phyloP scores from a whole-genome alignment of 495 filamentous ascomycete genomes.

The Tetracladium marchalianum region DNA sequence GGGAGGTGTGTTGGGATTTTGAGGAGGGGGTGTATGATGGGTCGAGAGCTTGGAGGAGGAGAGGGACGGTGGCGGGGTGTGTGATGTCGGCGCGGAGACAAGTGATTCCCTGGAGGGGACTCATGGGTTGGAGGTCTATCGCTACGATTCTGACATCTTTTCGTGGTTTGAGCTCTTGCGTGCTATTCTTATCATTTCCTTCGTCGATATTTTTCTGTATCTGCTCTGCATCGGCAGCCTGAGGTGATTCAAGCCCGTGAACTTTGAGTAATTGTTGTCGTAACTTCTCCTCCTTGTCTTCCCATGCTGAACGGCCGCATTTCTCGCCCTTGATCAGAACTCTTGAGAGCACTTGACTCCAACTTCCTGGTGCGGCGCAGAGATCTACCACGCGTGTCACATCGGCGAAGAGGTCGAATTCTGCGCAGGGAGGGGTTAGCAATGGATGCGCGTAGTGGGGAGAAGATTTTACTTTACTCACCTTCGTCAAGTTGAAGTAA shows the following conservation, averaged over 20 bases:
- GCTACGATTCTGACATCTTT: slow-evolving; percentile 86
- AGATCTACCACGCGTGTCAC: slow-evolving; percentile 94
- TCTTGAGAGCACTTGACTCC: slow-evolving; percentile 91
- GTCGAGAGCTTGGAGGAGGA: slow-evolving; percentile 76
- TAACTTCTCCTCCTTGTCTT: slow-evolving; percentile 61
- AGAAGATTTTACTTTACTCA: slow-evolving; percentile 13
- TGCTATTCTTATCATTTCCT: neutral
- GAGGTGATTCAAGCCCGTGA: slow-evolving; percentile 13
- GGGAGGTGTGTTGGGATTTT: slow-evolving; percentile 36
- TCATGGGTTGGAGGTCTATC: slow-evolving; percentile 93
- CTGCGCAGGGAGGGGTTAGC: slow-evolving; percentile 27
- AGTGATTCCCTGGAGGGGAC: slow-evolving; percentile 81
- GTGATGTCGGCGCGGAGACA: slow-evolving; percentile 93
- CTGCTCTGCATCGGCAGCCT: neutral
- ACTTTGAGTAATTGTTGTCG: slow-evolving; percentile 43
- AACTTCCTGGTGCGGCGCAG: slow-evolving; percentile 91
- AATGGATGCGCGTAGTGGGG: neutral
- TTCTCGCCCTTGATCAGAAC: slow-evolving; percentile 87
- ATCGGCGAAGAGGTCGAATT: slow-evolving; percentile 83
- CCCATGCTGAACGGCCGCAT: slow-evolving; percentile 75
- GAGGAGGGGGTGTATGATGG: slow-evolving; percentile 54
- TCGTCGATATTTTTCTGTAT: neutral
- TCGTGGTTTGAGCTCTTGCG: slow-evolving; percentile 38
- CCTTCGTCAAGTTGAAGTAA: slow-evolving; percentile 87
- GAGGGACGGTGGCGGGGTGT: slow-evolving; percentile 85